A percentile compares a stretch with the other conserved stretches of the same genome.
Conservation (phyloP, 1,284 basidiomycete genomes). For the Flammula alnicola region DNA sequence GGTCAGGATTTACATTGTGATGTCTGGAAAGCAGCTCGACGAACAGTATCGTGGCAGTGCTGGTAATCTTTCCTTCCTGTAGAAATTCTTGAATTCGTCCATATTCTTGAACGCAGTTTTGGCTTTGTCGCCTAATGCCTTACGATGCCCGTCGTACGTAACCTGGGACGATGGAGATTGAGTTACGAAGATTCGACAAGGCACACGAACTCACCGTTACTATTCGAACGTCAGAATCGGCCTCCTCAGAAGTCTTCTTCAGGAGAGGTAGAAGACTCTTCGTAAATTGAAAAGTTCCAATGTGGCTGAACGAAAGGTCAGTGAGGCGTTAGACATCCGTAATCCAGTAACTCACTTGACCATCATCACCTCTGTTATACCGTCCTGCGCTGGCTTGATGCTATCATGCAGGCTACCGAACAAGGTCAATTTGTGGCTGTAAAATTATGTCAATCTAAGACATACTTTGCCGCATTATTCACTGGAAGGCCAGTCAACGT, state of each 20-base stretch:
- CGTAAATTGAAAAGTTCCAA: constrained; percentile 53
- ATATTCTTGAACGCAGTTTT: constrained; percentile 39
- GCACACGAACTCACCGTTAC: constrained; percentile 44
- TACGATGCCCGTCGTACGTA: constrained; percentile 25
- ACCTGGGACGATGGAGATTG: constrained; percentile 14
- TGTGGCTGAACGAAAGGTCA: constrained; percentile 37
- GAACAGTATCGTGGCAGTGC: constrained; percentile 44
- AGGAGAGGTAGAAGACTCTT: constrained; percentile 53
- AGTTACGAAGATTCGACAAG: not conserved
- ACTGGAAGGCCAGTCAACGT: constrained; percentile 33
- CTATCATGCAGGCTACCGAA: not conserved
- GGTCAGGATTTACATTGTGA: not conserved
- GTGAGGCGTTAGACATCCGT: not conserved
- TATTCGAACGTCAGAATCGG: constrained; percentile 53
- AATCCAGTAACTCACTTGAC: constrained; percentile 43
- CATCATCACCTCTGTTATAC: constrained; percentile 43
- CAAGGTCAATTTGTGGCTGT: not conserved
- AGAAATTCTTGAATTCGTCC: constrained; percentile 46
- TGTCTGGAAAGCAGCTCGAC: not conserved
- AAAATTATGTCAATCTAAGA: too few species aligned
- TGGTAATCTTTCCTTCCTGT: constrained; percentile 27
- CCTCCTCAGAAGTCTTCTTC: constrained; percentile 45
- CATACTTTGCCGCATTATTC: constrained; percentile 57
- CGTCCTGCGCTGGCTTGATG: constrained; percentile 15
- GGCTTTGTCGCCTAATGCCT: constrained; percentile 16